Percentiles rank a stretch among this genome's conserved stretches.
These are phyloP conservation scores for Pseudognaphalium luteoalbum DNA, from an alignment of 129 eudicot species.

Conservation along the genomic window DNA sequence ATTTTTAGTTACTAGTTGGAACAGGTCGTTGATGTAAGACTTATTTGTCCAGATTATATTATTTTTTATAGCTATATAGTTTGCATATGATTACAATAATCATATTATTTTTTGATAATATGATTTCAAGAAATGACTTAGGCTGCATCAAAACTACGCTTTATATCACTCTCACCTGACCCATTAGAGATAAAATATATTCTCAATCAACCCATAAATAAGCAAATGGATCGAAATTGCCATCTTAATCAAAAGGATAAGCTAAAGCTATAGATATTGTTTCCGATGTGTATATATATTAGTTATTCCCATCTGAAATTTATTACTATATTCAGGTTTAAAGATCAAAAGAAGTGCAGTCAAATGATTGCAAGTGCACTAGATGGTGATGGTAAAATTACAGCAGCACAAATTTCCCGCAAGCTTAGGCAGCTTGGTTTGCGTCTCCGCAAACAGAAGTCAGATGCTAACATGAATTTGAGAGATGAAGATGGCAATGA, in stretches of 20 bases:
- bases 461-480: slow-evolving; percentile 37
- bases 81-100: too few species aligned
- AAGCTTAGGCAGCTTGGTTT: slow-evolving; percentile 94
- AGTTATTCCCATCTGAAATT: slow-evolving; percentile 10
- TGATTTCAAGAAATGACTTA: too few species aligned
- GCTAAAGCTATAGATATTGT: slow-evolving; percentile 1
- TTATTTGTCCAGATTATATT: too few species aligned
- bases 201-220: too few species aligned
- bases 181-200: too few species aligned
- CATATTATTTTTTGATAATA: too few species aligned
- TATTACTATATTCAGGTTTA: slow-evolving; percentile 52
- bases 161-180: neutral
- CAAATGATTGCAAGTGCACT: slow-evolving; percentile 88
- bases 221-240: too few species aligned
- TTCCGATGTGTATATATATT: neutral
- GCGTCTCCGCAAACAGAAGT: slow-evolving; percentile 45
- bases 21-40: neutral
- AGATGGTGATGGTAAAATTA: slow-evolving; percentile 57
- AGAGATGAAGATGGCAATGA: slow-evolving; percentile 49
- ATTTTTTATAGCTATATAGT: too few species aligned
- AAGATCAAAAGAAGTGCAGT: slow-evolving; percentile 81
- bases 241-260: neutral
- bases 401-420: slow-evolving; percentile 74
- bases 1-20: neutral
- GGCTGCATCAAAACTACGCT: too few species aligned